Conservation (phyloP, 306 rosid species). For the Rubus parviflorus region DNA sequence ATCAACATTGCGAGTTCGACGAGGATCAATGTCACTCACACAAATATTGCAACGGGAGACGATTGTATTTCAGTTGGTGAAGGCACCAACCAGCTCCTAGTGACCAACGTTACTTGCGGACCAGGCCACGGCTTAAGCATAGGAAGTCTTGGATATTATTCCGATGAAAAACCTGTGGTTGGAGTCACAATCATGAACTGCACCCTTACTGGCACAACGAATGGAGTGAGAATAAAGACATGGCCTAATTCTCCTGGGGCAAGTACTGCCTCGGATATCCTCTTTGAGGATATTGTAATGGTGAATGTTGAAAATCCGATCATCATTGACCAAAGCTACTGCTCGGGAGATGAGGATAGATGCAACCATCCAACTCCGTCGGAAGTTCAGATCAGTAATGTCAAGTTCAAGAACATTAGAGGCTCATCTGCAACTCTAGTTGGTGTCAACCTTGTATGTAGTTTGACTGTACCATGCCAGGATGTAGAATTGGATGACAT, state of each 20-base stretch:
- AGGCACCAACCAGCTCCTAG: conserved; percentile 1
- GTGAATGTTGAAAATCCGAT: conserved; percentile 42
- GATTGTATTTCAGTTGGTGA: background rate
- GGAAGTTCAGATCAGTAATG: background rate
- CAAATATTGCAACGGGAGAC: conserved; percentile 1
- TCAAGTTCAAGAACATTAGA: conserved; percentile 1
- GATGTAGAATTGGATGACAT: conserved; percentile 1
- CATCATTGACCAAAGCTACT: conserved; percentile 51
- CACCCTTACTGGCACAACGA: background rate
- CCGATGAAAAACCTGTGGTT: background rate
- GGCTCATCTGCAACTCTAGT: background rate
- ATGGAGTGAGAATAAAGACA: conserved; percentile 9
- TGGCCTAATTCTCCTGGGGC: conserved; percentile 2
- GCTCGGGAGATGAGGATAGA: conserved; percentile 11
- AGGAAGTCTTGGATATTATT: conserved; percentile 7
- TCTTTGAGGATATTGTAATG: conserved; percentile 43
- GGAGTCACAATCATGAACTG: conserved; percentile 2
- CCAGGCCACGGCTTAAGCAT: conserved; percentile 8
- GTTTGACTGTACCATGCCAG: background rate
- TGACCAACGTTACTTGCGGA: background rate
- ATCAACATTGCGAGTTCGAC: conserved; percentile 7
- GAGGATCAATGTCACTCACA: background rate
- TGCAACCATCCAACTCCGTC: background rate
- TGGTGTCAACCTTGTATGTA: background rate
- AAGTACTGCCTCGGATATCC: background rate